Evolutionary conservation across 306 rosid genomes (phyloP), one percentile per base, ranked within the genome.

Genomic region (Prunus dulcis): DNA sequence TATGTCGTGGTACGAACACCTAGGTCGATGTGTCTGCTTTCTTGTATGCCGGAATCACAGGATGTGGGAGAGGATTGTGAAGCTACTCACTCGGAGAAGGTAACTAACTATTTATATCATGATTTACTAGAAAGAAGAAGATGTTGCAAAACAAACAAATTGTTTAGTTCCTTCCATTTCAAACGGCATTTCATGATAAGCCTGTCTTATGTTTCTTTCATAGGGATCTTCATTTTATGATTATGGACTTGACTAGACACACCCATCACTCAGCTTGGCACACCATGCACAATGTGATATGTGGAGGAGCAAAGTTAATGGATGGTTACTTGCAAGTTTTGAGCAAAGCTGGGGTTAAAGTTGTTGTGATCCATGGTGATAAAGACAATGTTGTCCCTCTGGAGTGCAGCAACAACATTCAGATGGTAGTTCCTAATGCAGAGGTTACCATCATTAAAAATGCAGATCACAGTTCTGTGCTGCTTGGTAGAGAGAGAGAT

Each of bases 231-330:
- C 83, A 81, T 81, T 88, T 83, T 79, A 67, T 63, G 80, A 64
- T 47, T 12, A 47, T 38, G 73, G 97, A 91, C 87, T 11, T 90
- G 64, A 82, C 89, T 17, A 89, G 85, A 71, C 98, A 93, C 80
- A 93, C 97, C 7, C 98, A 93, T 77, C 97, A 88, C 69, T 93
- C 98, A 12, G 98, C 93, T 78, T 92, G 97, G 97, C 87, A 81
- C 61, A 81, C 92, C 38, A 90, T 92, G 97, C 97, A 92, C 66
- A 92, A 92, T 84, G 96, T 92, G 81, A 69, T 92, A 64, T 92
- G 97, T 80, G 92, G 96, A 8, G 96, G 91, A 81, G 84, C 89
- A 27, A 83, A 84, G 65, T 67, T 71, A 60, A 64, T 86, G 87
- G 93, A 86, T 30, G 34, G 77, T 72, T 87, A 80, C 84, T 75